These are phyloP conservation scores for Lentinula detonsa DNA, from an alignment of 768 basidiomycete genomes.

Conservation along the genomic window DNA sequence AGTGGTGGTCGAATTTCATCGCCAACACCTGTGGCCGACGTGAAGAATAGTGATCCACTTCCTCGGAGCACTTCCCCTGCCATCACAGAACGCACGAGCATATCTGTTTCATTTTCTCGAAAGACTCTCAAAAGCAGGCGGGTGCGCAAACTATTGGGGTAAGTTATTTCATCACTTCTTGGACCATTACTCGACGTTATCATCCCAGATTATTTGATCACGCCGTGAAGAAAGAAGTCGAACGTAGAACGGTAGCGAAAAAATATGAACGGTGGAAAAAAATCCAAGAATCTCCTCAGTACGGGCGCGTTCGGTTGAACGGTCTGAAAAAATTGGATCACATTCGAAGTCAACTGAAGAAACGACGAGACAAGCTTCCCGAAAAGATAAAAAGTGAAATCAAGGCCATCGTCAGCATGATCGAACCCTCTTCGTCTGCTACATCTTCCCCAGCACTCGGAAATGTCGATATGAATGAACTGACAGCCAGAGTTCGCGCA, in stretches of 20 bases:
- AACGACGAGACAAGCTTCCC: constrained; percentile 6
- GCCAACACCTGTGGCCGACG: not conserved
- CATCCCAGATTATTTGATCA: not conserved
- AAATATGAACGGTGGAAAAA: constrained; percentile 7
- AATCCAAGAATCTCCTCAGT: constrained; percentile 10
- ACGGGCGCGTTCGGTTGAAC: constrained; percentile 5
- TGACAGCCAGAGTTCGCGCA: not conserved
- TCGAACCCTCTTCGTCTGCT: not conserved
- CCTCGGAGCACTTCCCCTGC: not conserved
- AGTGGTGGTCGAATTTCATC: not conserved
- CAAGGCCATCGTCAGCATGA: not conserved
- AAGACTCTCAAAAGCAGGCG: not conserved
- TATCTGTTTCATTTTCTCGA: not conserved
- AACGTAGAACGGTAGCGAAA: not conserved
- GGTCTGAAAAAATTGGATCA: constrained; percentile 4
- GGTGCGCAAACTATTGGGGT: not conserved
- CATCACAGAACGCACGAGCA: not conserved
- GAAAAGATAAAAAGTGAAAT: not conserved
- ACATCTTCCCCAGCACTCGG: not conserved
- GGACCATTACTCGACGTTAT: not conserved
- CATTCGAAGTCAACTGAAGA: constrained; percentile 6
- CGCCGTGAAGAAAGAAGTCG: not conserved
- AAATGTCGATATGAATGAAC: not conserved
- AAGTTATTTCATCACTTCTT: not conserved
- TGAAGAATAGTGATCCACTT: not conserved